A percentile compares a stretch with the other conserved stretches of the same genome.
Evolutionary conservation across 305 asterid genomes (phyloP).

Genomic region (Lippia alba): DNA sequence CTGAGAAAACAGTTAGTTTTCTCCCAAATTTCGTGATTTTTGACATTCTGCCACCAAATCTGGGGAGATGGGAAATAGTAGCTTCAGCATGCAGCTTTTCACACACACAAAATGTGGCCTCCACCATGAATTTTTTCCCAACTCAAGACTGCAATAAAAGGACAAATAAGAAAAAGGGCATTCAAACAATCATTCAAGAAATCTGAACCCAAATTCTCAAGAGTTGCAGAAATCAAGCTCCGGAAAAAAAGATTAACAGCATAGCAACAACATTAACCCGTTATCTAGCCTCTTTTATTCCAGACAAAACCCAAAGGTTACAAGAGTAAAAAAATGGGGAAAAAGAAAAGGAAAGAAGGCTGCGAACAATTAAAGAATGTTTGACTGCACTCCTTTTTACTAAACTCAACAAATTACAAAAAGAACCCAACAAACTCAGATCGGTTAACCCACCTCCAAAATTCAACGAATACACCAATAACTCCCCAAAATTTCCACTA

Average conservation of each 20-base stretch:
- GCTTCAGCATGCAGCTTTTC: slow-evolving; percentile 19
- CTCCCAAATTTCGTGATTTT: slow-evolving; percentile 1
- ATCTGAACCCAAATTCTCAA: slow-evolving; percentile 39
- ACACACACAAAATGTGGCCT: slow-evolving; percentile 1
- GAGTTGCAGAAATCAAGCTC: slow-evolving; percentile 21
- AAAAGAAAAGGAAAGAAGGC: slow-evolving; percentile 16
- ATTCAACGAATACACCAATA: slow-evolving; percentile 34
- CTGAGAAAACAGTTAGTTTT: slow-evolving; percentile 15
- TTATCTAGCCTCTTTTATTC: slow-evolving; percentile 27
- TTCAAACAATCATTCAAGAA: slow-evolving; percentile 16
- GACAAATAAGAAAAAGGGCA: slow-evolving; percentile 7
- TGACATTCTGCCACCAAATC: slow-evolving; percentile 14
- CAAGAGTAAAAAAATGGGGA: not conserved
- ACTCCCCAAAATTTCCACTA: not conserved
- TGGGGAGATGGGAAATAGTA: not conserved
- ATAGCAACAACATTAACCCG: slow-evolving; percentile 19
- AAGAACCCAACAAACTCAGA: slow-evolving; percentile 16
- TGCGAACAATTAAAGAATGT: slow-evolving; percentile 32
- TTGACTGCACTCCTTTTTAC: slow-evolving; percentile 40
- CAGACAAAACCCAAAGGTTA: slow-evolving; percentile 25
- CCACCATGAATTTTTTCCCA: not conserved
- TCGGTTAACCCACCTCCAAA: slow-evolving; percentile 43
- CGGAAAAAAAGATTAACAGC: not conserved
- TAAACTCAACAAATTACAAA: not conserved
- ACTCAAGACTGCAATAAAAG: slow-evolving; percentile 28